Evolutionary conservation across 371 early-diverging fungal genomes (phyloP).

Genomic region (Cladochytrium tenue): DNA sequence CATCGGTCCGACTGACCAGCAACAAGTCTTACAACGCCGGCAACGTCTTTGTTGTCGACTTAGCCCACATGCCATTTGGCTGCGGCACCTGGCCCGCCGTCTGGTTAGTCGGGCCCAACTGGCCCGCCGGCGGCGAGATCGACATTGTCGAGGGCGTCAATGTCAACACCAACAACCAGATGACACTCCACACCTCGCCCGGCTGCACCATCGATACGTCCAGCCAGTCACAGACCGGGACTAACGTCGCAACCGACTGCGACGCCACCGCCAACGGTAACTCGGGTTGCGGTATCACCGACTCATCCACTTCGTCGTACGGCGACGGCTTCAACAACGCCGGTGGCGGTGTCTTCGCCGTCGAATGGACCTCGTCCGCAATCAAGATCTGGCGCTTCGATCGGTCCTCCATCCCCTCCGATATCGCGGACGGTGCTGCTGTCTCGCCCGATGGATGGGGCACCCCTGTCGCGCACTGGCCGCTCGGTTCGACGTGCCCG

Average conservation of each 20-base stretch:
- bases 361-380: constrained; percentile 25
- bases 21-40: constrained; percentile 24
- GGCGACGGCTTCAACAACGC: constrained; percentile 36
- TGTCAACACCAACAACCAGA: constrained; percentile 16
- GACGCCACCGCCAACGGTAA: constrained; percentile 20
- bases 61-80: constrained; percentile 43
- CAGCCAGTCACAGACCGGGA: neutral
- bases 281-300: constrained; percentile 30
- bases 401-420: constrained; percentile 31
- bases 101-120: constrained; percentile 40
- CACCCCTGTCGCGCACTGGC: constrained; percentile 31
- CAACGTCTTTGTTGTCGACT: constrained; percentile 34
- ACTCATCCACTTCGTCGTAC: constrained; percentile 18
- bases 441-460: constrained; percentile 39
- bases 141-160: constrained; percentile 49
- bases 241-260: constrained; percentile 11
- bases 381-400: constrained; percentile 42
- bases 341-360: constrained; percentile 47
- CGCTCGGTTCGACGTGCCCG: constrained; percentile 14
- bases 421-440: constrained; percentile 19
- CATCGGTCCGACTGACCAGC: constrained; percentile 34
- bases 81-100: constrained; percentile 47
- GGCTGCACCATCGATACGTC: constrained; percentile 15
- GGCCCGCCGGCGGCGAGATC: constrained; percentile 46
- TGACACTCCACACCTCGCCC: constrained; percentile 17